Base-by-base conservation (phyloP, 2,329 filamentous ascomycete species). In the Calonectria fujianensis region DNA sequence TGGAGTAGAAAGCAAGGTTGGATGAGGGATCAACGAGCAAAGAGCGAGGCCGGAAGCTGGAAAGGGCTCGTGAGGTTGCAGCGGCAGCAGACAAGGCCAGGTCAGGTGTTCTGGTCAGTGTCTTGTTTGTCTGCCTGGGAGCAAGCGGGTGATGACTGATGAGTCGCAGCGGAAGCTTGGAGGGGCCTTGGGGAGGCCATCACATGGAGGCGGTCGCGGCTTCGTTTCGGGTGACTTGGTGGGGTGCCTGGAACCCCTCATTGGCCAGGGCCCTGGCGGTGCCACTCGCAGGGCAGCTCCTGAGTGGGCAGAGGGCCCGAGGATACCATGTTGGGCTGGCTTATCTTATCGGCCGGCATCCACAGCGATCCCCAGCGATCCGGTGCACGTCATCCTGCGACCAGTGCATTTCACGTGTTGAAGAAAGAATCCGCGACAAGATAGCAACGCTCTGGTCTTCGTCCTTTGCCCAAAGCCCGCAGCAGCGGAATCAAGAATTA, bases 191-290 rank as follows among this genome's bases (percentile, higher is more conserved):
- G 59, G 78, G 77, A 80, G 73, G 69, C 80, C 75, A 82, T 83
- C 82, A 83, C 82, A 83, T 82, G 82, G 78, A 73, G 79, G 67
- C 61, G 75, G 76, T 69, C 75, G 74, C 72, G 75, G 61, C 69
- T 71, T 45, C 29, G 11, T 29, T 37, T 35, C 24, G 14, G 37
- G 76, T 74, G 75, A 74, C 61, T 57, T 74, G 71, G 74, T 65
- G 77, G 73, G 74, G 71, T 80, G 70, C 20, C 57, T 72, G 65
- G 68, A 32, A 70, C 73, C 70, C 73, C 72, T 81, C 72, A 80
- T 80, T 81, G 78, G 79, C 59, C 48, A 35, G 32, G 39, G 32
- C 51, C 64, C 35, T 70, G 50, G 61, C 24, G 51, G 67, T 29
- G 72, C 65, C 59, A 37, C 54, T 59, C 20, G 11, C 39, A 27